Evolutionary conservation across 78 protist species (phyloP).

Genomic region (Dictyostelium discoideum): DNA sequence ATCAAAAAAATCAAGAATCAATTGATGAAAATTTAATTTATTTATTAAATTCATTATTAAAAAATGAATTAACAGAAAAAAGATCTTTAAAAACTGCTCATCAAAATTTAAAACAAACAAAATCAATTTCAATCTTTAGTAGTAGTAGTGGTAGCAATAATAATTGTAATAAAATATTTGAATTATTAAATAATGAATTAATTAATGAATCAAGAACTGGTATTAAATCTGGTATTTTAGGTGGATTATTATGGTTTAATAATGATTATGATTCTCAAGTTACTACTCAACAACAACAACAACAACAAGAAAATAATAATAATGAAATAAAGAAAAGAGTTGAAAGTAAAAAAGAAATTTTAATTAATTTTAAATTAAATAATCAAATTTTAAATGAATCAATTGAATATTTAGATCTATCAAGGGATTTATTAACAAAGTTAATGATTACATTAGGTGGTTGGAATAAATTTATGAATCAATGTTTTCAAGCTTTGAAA

Average conservation of each 20-base stretch:
- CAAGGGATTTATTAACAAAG: background rate
- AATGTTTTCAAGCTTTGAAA: background rate
- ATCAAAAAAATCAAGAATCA: background rate
- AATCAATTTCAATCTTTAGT: constrained; percentile 22
- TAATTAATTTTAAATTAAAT: background rate
- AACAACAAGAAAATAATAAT: background rate
- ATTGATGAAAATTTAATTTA: background rate
- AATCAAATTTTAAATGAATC: background rate
- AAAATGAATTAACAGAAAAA: constrained; percentile 31
- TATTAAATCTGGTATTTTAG: constrained; percentile 45
- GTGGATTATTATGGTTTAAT: constrained; percentile 48
- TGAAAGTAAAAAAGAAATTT: constrained; percentile 45
- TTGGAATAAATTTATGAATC: constrained; percentile 50
- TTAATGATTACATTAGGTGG: constrained; percentile 56
- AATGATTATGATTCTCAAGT: background rate
- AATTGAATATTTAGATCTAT: background rate
- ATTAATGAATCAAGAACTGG: constrained; percentile 11
- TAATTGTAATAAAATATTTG: background rate
- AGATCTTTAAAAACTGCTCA: constrained; percentile 45
- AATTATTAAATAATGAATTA: constrained; percentile 11
- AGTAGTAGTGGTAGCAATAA: background rate
- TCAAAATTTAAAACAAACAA: constrained; percentile 19
- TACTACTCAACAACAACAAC: background rate
- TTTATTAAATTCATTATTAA: background rate
- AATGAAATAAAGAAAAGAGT: background rate